Base-by-base conservation (phyloP, 2,329 filamentous ascomycete genomes). In the Knoxdaviesia proteae region DNA sequence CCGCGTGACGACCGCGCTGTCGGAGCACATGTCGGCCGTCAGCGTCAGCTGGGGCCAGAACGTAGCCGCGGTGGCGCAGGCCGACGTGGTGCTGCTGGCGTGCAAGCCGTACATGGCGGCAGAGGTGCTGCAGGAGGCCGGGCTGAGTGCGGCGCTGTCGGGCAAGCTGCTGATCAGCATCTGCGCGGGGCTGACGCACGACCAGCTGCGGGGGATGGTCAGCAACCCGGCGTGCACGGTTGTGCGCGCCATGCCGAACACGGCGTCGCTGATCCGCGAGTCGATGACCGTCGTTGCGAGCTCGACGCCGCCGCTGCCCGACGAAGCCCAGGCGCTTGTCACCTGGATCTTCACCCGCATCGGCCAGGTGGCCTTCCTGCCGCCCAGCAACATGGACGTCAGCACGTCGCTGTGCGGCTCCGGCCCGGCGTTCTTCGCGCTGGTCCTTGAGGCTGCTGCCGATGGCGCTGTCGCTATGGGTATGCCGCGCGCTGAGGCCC, bases 91-190 rank as follows among this genome's bases (percentile, higher is more conserved):
- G 38, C 65, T 93, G 30, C 68, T 93, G 1, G 74, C 75, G 32
- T 93, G 84, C 67, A 90, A 92, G 60, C 81, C 84, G 1, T 72
- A 80, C 54, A 77, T 78, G 64, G 74, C 82, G 46, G 65, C 69
- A 45, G 72, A 74, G 9, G 69, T 93, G 38, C 68, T 93, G 1
- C 63, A 65, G 43, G 71, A 71, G 45, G 61, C 72, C 3, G 81
- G 79, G 39, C 80, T 92, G 63, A 64, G 66, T 41, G 69, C 78
- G 47, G 84, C 83, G 1, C 68, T 93, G 9, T 63, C 71, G 46
- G 82, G 81, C 38, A 93, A 93, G 59, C 68, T 92, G 5, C 65
- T 93, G 36, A 79, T 93, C 56, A 82, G 74, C 52, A 84, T 93
- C 50, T 74, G 80, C 47, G 83, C 83, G 5, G 86, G 86, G 45